Percentiles rank a stretch among this genome's conserved stretches.
Evolutionary conservation across 2,329 filamentous ascomycete species (phyloP).

Genomic region (Chrysoporthe austroafricana): DNA sequence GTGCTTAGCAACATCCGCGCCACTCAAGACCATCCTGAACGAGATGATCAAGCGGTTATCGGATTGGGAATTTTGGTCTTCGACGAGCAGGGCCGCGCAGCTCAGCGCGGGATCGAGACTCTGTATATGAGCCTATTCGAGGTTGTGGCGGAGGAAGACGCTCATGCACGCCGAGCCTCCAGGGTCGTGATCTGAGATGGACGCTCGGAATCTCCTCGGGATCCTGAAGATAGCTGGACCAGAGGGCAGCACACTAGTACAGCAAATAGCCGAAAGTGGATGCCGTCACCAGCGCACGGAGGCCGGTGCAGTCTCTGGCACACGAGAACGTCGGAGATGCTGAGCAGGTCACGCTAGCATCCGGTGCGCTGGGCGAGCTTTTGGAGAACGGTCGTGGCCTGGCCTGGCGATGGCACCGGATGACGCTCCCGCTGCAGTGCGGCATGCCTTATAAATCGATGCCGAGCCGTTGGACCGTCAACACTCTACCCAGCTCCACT

Average conservation of each 20-base stretch:
- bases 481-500: background rate
- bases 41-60: background rate
- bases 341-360: background rate
- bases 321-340: background rate
- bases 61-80: background rate
- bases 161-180: background rate
- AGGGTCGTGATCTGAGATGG: background rate
- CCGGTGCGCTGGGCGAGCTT: background rate
- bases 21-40: conserved; percentile 50
- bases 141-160: background rate
- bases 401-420: background rate
- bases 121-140: background rate
- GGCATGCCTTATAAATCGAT: conserved; percentile 23
- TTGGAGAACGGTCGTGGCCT: background rate
- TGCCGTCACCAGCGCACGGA: conserved; percentile 18
- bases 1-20: conserved; percentile 68
- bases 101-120: background rate
- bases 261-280: conserved; percentile 15
- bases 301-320: background rate
- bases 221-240: background rate
- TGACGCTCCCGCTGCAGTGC: background rate
- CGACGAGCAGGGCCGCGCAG: background rate
- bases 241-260: background rate
- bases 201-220: background rate
- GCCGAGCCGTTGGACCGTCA: conserved; percentile 27